Evolutionary conservation across 2,329 filamentous ascomycete species (phyloP), one percentile per base, ranked within the genome.

Genomic region (Fusarium verrucosum): DNA sequence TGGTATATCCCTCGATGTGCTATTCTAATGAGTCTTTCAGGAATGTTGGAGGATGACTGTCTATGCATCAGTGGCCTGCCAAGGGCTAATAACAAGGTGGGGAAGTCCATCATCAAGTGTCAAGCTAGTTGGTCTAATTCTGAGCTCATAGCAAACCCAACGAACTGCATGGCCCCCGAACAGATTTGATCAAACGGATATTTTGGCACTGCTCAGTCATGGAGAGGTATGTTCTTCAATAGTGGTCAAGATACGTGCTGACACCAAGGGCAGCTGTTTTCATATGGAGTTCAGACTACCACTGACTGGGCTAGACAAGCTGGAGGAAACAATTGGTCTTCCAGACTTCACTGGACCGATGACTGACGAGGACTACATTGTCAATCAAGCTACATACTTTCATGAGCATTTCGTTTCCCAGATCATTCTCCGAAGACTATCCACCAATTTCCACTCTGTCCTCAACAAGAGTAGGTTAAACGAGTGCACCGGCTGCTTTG

Each of bases 21-120:
- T 16, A 40, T 17, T n/a, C 50, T 62, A 58, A 56, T 69, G 56
- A 56, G 41, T 16, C 25, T 10, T 5, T 9, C 55, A 88, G 82
- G 86, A 88, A 59, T 87, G 86, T 62, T 88, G 86, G 86, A 81
- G 84, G 50, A 82, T 85, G 74, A 81, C 80, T 7, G 81, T 81
- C 5, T 79, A 79, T 17, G 85, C 87, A 5, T 87, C 85, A 1
- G 75, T 83, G 66, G 82, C 85, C 16, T 87, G 85, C 62, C 83
- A 86, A 69, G 79, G 84, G 3, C 71, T 88, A 30, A 78, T 88
- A 59, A 80, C 80, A 38, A 85, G 83, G 84, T 86, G 50, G 26
- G 62, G 73, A 36, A 57, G 36, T 16, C 43, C 14, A 11, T 26
- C 20, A 3, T 22, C 10, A 17, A 37, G 11, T 42, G 7, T 22